A percentile compares a stretch with the other conserved stretches of the same genome.
Conservation (phyloP, 2,329 filamentous ascomycete species). For the Colletotrichum sansevieriae region DNA sequence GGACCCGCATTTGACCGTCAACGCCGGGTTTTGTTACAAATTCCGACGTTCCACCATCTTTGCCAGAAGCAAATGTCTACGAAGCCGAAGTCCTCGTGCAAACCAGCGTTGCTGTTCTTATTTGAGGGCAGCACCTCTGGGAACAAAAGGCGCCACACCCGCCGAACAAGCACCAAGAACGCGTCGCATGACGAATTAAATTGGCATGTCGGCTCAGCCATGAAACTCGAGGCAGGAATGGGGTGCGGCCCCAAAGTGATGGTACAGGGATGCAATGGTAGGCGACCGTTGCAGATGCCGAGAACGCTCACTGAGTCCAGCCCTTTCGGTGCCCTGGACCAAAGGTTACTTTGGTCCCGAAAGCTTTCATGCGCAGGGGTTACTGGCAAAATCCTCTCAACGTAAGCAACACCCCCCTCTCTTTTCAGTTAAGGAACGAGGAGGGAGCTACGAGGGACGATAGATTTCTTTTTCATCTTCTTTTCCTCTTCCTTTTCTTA, state of each 20-base stretch:
- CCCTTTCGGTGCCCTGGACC: constrained; percentile 7
- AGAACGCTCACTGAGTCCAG: constrained; percentile 1
- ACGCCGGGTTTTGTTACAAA: too few relatives aligned
- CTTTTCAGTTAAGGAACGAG: too few relatives aligned
- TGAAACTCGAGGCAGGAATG: constrained; percentile 17
- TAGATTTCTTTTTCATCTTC: too few relatives aligned
- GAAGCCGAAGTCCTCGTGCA: too few relatives aligned
- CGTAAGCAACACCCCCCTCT: not conserved
- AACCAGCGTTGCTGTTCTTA: not conserved
- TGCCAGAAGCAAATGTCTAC: too few relatives aligned
- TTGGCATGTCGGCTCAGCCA: constrained; percentile 19
- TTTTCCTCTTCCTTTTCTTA: too few relatives aligned
- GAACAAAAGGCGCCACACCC: not conserved
- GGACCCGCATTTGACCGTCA: not conserved
- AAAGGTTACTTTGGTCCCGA: not conserved
- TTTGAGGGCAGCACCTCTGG: too few relatives aligned
- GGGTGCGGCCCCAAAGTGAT: not conserved
- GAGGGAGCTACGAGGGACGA: too few relatives aligned
- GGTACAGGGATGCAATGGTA: not conserved
- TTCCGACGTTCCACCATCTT: too few relatives aligned
- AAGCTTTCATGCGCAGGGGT: constrained; percentile 20
- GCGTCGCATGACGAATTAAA: constrained; percentile 14
- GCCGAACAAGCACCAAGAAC: not conserved
- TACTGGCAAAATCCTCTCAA: not conserved
- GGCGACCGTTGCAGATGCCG: constrained; percentile 5